Percentiles rank a stretch among this genome's conserved stretches.
Evolutionary conservation across 2,329 filamentous ascomycete genomes (phyloP).

Genomic region (Blastomyces parvus): DNA sequence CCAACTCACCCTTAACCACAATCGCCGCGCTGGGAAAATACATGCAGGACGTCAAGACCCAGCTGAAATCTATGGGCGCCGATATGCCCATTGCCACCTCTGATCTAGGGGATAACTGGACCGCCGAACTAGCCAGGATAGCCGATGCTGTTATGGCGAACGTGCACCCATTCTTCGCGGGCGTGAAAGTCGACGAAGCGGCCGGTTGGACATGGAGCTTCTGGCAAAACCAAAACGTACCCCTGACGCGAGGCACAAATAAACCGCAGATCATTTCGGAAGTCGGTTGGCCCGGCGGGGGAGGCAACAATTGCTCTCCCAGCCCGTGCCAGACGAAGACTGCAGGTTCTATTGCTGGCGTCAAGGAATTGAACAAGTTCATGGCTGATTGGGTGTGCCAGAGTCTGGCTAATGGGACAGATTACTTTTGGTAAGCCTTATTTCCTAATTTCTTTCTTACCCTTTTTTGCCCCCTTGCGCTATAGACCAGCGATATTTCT

Average conservation of each 20-base stretch:
- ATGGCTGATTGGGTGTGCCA: conserved; percentile 78
- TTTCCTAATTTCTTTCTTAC: neutral
- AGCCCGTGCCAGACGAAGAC: conserved; percentile 47
- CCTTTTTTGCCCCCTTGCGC: neutral
- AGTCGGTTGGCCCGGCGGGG: conserved; percentile 79
- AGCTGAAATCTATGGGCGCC: conserved; percentile 58
- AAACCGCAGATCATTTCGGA: conserved; percentile 78
- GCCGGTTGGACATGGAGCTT: conserved; percentile 75
- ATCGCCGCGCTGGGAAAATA: conserved; percentile 53
- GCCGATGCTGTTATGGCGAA: conserved; percentile 94
- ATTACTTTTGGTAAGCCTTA: conserved; percentile 73
- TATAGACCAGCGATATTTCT: neutral
- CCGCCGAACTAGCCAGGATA: conserved; percentile 52
- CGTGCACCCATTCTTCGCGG: conserved; percentile 91
- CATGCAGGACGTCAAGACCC: conserved; percentile 58
- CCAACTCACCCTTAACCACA: conserved; percentile 50
- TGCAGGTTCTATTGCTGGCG: conserved; percentile 64
- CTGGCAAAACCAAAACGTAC: conserved; percentile 61
- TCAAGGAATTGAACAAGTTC: conserved; percentile 75
- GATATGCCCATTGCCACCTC: conserved; percentile 73
- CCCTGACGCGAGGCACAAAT: conserved; percentile 49
- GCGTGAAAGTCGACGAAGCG: conserved; percentile 57
- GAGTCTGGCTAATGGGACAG: conserved; percentile 67
- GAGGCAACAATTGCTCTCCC: conserved; percentile 66
- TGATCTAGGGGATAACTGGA: conserved; percentile 86